Base-by-base conservation (phyloP, 805 yeast genomes). In the Geotrichum ghanense region DNA sequence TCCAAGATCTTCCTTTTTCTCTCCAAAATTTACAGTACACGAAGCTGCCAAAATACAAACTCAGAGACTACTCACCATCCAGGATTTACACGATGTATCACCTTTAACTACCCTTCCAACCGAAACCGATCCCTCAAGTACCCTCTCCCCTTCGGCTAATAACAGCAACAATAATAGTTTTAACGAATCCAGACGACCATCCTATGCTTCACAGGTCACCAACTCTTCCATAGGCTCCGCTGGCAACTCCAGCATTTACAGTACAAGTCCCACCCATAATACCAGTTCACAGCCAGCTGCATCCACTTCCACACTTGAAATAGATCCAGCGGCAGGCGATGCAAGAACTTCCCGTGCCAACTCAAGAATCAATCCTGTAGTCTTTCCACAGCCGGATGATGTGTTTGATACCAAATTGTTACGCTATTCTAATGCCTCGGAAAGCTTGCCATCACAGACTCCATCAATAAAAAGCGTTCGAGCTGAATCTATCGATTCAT, bases 131-230 rank as follows among this genome's bases (percentile, higher is more conserved):
- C 37, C 37, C 37, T 7, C 10, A 7, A 24, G 7, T 12, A 12
- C 27, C 12, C 10, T 12, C 12, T 7, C 27, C 7, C 7, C 27
- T 12, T 7, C 37, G 12, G 6, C 37, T 31, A 31, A 31, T n/a
- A 31, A n/a, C 37, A n/a, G 19, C 37, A 31, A 22, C 26, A 22
- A 27, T 9, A 3, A 14, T 3, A 42, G 43, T 24, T 34, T 20
- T 19, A 37, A 24, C 26, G 51, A 43, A 16, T 49, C 51, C 1
- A 42, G 51, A 9, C 40, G 51, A 7, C 51, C 51, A 3, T 46
- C 50, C 7, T 49, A 49, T 26, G 51, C 51, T 24, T 49, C 51
- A 12, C 41, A 42, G 22, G 40, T 44, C 22, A 47, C 50, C 14
- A 17, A 26, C 3, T 47, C 50, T 19, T 47, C 50, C 12, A 21